Base-by-base conservation (phyloP, 2,329 filamentous ascomycete genomes). In the Trichophyton rubrum region DNA sequence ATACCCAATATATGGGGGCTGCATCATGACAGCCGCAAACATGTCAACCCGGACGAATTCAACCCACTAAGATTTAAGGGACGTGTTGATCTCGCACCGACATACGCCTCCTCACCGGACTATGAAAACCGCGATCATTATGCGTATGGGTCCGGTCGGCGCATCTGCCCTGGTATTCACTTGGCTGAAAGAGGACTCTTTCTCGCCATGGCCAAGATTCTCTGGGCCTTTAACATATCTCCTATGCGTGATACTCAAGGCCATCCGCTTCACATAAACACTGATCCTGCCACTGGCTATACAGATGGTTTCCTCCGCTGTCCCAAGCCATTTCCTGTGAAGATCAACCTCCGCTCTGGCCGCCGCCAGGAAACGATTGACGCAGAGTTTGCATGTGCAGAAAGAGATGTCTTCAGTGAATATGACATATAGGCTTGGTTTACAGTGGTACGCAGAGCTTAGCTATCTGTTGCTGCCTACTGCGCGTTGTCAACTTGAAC, bases 171-270 rank as follows among this genome's bases (percentile, higher is more conserved):
- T 7, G 67, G 67, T 2, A 75, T 80, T 64, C 80, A 84, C 58
- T 73, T 84, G 0, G 80, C 79, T 0, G 76, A 80, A 47, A 75
- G 79, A 0, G 81, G 76, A 0, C 71, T 83, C 0, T 72, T 74
- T 8, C 68, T 80, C 1, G 76, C 73, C 49, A 75, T 81, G 20
- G 73, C 79, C 0, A 74, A 77, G 1, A 69, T 80, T 0, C 66
- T 85, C 0, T 85, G 82, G 82, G 81, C 66, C 0, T 72, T 71
- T 55, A 56, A 65, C 8, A 63, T 68, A 49, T 35, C 60, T 30
- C 40, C 57, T 22, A 51, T 24, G 45, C 8, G 11, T 24, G 45
- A 51, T 24, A 11, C 45, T 22, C 45, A 27, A 22, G 45, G 45
- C 3, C 45, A 15, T 13, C 45, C 45, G 22, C 22, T 51, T 27